phyloP scores from a whole-genome alignment of 169 alveolate species.

The Plasmodium gonderi region DNA sequence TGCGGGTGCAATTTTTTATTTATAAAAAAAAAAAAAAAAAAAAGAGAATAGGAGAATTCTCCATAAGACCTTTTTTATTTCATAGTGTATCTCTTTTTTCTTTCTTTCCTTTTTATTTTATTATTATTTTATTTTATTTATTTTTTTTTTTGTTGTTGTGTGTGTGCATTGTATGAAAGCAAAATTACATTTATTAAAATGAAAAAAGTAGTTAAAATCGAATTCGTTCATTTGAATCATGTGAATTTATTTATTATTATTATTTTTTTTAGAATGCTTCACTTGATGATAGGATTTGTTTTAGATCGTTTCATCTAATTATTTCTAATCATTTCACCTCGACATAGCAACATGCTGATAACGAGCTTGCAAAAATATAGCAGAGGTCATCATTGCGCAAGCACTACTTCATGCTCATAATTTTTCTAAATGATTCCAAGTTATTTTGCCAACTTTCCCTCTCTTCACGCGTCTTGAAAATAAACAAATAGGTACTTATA shows the following conservation, averaged over 20 bases:
- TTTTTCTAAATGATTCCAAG: conserved; percentile 78
- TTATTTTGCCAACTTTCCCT: conserved; percentile 84
- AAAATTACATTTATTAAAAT: not conserved
- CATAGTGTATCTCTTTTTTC: not conserved
- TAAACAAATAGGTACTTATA: conserved; percentile 75
- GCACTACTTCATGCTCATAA: conserved; percentile 56
- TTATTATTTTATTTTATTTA: too few relatives aligned
- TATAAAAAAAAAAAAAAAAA: not conserved
- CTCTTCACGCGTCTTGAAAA: conserved; percentile 82
- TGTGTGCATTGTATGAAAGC: not conserved
- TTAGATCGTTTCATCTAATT: too few relatives aligned
- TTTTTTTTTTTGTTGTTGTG: too few relatives aligned
- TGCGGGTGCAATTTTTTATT: not conserved
- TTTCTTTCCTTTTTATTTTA: too few relatives aligned
- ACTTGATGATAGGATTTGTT: not conserved
- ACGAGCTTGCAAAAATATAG: too few relatives aligned
- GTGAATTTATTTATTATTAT: not conserved
- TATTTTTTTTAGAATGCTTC: not conserved
- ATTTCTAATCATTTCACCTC: too few relatives aligned
- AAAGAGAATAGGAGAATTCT: not conserved
- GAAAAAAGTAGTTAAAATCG: not conserved
- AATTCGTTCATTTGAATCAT: not conserved
- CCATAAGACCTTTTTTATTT: not conserved
- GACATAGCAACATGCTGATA: too few relatives aligned
- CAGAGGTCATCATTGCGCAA: conserved; percentile 24